phyloP scores from a whole-genome alignment of 768 basidiomycete genomes.

The Psilocybe cyanescens region DNA sequence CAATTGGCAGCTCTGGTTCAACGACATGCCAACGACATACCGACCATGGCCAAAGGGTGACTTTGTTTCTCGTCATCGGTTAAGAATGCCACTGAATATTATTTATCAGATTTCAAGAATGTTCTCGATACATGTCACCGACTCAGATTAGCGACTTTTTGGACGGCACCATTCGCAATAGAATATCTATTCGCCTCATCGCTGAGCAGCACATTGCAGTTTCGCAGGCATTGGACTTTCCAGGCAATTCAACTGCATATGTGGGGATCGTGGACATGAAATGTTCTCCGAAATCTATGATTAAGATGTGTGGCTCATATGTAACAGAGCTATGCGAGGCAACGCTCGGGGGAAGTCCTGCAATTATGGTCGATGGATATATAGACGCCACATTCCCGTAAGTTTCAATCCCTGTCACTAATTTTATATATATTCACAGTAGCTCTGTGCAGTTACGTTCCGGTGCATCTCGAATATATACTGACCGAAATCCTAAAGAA shows the following conservation, averaged over 20 bases:
- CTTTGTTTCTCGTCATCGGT: conserved; percentile 16
- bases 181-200: conserved; percentile 86
- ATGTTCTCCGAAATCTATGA: conserved; percentile 75
- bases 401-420: conserved; percentile 33
- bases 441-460: conserved; percentile 66
- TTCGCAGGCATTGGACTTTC: conserved; percentile 63
- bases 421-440: conserved; percentile 6
- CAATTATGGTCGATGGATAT: conserved; percentile 72
- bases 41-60: conserved; percentile 88
- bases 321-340: conserved; percentile 85
- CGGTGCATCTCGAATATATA: conserved; percentile 91
- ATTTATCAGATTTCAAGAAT: conserved; percentile 77
- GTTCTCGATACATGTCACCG: conserved; percentile 80
- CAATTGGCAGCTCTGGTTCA: conserved; percentile 74
- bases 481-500: conserved; percentile 92
- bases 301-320: conserved; percentile 81
- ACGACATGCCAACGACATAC: conserved; percentile 85
- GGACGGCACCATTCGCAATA: conserved; percentile 82
- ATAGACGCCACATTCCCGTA: conserved; percentile 77
- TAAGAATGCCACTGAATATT: neutral
- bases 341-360: conserved; percentile 74
- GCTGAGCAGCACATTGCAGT: conserved; percentile 92
- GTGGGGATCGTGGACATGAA: conserved; percentile 77
- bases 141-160: conserved; percentile 80
- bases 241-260: conserved; percentile 40